Base-by-base conservation (phyloP, 345 rosid species). In the Hevea brasiliensis region DNA sequence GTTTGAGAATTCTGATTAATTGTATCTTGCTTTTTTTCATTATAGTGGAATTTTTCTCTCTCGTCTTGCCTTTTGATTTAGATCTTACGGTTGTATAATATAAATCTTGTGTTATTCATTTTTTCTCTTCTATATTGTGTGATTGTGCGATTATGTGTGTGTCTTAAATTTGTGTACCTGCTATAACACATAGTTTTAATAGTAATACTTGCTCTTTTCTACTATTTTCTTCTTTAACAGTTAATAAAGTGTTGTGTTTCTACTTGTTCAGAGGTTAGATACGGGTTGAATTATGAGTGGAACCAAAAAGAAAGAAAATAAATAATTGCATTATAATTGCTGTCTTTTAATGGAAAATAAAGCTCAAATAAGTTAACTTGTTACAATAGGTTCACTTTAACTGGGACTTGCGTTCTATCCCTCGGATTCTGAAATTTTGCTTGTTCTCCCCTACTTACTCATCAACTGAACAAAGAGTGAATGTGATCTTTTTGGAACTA, bases 401-500 rank as follows among this genome's bases (percentile, higher is more conserved):
- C 6, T 14, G 63, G 27, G 12, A 17, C 20, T 69, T 8, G 29
- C 40, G 20, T 35, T 29, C 37, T 67, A 21, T 35, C 40, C 29
- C 14, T 35, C 11, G 27, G 45, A 45, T 35, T 17, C 15, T 48
- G 26, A 42, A 42, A 21, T 23, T 63, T 60, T 61, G 42, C 7
- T 21, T 57, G 10, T 51, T 74, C 15, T 48, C 50, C 18, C 42
- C 17, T 20, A 35, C 67, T 65, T n/a, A 63, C 14, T 27, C 15
- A 44, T 57, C 44, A 0, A 8, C 24, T 23, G 32, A 60, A 48
- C 21, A 37, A 12, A 51, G 65, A 37, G 37, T 70, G 6, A 2
- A 32, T 62, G n/a, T 27, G 58, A 27, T 72, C 54, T 35, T 18
- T 58, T 59, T 35, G 73, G 24, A 29, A 51, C 35, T 82, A 32